Evolutionary conservation across 2,329 filamentous ascomycete species (phyloP).

Genomic region (Ceratocystis huliohia): DNA sequence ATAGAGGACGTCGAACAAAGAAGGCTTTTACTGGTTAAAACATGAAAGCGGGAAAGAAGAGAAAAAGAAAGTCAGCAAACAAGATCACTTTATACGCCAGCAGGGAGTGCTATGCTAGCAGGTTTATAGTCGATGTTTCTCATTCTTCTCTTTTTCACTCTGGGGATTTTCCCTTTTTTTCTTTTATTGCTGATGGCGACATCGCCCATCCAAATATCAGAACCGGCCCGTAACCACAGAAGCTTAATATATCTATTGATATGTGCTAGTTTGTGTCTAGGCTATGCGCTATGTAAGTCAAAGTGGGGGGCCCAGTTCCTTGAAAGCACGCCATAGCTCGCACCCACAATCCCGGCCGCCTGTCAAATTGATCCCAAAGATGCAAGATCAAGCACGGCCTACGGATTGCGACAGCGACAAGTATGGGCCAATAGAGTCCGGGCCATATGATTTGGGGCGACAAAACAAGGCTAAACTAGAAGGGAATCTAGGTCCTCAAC

Average conservation of each 20-base stretch:
- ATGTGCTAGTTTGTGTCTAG: not conserved
- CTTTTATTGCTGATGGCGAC: constrained; percentile 3
- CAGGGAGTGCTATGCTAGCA: not conserved
- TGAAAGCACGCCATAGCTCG: constrained; percentile 20
- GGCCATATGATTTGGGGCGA: not conserved
- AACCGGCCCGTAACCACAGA: constrained; percentile 2
- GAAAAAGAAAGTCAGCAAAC: not conserved
- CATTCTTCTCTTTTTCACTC: not conserved
- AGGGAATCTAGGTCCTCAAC: not conserved
- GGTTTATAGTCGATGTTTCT: not conserved
- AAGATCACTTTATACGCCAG: not conserved
- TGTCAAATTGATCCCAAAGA: not conserved
- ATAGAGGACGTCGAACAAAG: constrained; percentile 22
- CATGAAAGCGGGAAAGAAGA: not conserved
- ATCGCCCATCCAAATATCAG: not conserved
- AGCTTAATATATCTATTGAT: not conserved
- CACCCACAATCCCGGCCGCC: not conserved
- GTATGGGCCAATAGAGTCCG: not conserved
- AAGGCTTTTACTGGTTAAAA: not conserved
- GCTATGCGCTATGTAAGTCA: constrained; percentile 18
- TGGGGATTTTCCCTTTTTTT: not conserved
- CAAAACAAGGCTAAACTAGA: not conserved
- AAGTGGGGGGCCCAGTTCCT: constrained; percentile 12
- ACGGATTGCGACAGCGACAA: not conserved
- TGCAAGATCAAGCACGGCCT: constrained; percentile 1